Conservation (phyloP, 1,284 basidiomycete species). For the Tausonia pullulans region DNA sequence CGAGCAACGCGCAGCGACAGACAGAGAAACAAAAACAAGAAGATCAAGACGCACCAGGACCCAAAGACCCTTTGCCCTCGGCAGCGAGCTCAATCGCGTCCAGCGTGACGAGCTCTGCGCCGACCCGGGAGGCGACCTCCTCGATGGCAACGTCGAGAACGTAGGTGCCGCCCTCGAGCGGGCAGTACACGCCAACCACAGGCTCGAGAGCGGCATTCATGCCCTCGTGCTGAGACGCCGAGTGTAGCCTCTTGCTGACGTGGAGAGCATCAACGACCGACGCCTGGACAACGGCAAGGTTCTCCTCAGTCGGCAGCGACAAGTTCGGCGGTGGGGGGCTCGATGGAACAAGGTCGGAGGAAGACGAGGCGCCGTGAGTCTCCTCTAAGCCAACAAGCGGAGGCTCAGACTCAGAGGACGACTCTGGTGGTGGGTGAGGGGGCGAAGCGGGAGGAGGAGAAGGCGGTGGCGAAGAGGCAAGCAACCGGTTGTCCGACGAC, state of each 20-base stretch:
- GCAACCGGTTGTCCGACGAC: too few species aligned
- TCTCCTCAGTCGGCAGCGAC: background rate
- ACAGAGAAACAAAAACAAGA: background rate
- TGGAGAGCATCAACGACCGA: slow-evolving; percentile 2
- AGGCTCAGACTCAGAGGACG: too few species aligned
- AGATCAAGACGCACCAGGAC: background rate
- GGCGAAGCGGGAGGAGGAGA: too few species aligned
- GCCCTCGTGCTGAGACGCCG: background rate
- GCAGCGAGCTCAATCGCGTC: slow-evolving; percentile 13
- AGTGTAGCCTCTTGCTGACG: background rate
- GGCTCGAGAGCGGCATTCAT: background rate
- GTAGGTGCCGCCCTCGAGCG: slow-evolving; percentile 6
- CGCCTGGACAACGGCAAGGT: background rate
- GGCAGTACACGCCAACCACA: slow-evolving; percentile 13
- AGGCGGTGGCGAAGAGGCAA: too few species aligned
- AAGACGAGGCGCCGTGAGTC: too few species aligned
- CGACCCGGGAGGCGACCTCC: slow-evolving; percentile 6
- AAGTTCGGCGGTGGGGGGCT: too few species aligned
- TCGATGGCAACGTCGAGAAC: background rate
- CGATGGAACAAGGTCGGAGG: too few species aligned
- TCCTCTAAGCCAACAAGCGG: too few species aligned
- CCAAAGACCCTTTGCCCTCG: slow-evolving; percentile 5
- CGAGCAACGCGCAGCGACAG: too few species aligned
- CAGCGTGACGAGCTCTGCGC: slow-evolving; percentile 9
- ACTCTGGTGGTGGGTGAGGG: too few species aligned